Evolutionary conservation across 495 filamentous ascomycete genomes (phyloP).

Genomic region (Daldinia grandis): DNA sequence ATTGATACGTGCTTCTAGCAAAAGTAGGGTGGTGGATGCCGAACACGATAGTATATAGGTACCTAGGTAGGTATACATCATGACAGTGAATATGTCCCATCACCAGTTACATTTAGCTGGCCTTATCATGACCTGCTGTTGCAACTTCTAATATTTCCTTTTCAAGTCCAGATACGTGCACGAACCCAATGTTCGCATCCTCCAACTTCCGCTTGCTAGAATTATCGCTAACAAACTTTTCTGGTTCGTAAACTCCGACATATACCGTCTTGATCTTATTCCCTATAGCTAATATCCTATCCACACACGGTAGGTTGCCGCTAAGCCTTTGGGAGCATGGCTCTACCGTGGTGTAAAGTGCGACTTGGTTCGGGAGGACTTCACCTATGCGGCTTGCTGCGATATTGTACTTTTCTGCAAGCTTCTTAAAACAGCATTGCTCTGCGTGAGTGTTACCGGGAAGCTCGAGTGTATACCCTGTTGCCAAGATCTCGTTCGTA

Average conservation of each 20-base stretch:
- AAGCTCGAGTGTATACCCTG: constrained; percentile 91
- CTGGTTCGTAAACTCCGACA: constrained; percentile 87
- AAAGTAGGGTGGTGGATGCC: neutral
- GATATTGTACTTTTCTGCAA: constrained; percentile 59
- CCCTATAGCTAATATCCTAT: constrained; percentile 75
- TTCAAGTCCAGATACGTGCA: constrained; percentile 78
- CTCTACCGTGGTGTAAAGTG: constrained; percentile 94
- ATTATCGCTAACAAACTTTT: constrained; percentile 85
- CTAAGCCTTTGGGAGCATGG: constrained; percentile 84
- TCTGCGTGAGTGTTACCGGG: constrained; percentile 96
- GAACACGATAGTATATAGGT: neutral
- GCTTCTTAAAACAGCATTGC: constrained; percentile 86
- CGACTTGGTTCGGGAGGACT: constrained; percentile 63
- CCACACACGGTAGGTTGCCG: constrained; percentile 83
- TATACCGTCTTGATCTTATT: constrained; percentile 78
- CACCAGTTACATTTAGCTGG: neutral
- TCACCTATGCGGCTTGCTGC: constrained; percentile 64
- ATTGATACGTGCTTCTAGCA: neutral
- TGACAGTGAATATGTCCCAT: neutral
- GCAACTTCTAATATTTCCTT: constrained; percentile 82
- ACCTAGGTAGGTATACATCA: too few relatives aligned
- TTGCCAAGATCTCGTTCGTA: constrained; percentile 72
- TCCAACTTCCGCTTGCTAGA: constrained; percentile 74
- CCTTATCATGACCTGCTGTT: constrained; percentile 75
- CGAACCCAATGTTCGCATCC: constrained; percentile 75